These are phyloP conservation scores for Canavalia ensiformis DNA, from an alignment of 306 rosid species.

Conservation along the genomic window DNA sequence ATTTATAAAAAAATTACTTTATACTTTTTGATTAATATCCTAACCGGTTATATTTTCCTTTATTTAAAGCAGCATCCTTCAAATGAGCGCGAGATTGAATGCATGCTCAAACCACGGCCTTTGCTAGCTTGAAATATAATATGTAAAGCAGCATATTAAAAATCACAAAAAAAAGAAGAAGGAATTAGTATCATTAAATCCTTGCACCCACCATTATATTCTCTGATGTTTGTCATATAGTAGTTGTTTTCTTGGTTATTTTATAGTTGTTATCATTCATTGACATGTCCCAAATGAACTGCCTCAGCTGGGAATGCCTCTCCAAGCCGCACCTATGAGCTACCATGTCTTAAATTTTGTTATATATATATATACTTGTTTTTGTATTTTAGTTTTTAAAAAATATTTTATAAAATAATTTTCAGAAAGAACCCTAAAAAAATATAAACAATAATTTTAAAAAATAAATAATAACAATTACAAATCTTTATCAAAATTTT, in stretches of 20 bases:
- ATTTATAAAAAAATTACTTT: too few species aligned
- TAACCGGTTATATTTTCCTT: too few species aligned
- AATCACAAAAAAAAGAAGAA: too few species aligned
- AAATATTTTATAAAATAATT: too few species aligned
- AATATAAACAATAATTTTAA: too few species aligned
- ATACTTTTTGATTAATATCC: too few species aligned
- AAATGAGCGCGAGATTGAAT: background rate
- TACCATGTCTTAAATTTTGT: background rate
- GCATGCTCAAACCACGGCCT: constrained; percentile 53
- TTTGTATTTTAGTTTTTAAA: too few species aligned
- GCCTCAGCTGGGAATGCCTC: constrained; percentile 30
- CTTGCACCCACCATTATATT: constrained; percentile 5
- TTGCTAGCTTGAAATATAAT: background rate
- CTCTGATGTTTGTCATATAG: constrained; percentile 20
- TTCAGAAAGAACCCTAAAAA: too few species aligned
- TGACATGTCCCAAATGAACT: constrained; percentile 28
- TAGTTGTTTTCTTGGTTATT: constrained; percentile 26
- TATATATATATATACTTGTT: too few species aligned
- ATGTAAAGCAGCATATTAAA: background rate
- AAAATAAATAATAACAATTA: too few species aligned
- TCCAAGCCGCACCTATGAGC: constrained; percentile 38
- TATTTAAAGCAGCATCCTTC: constrained; percentile 1
- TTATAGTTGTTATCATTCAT: constrained; percentile 12
- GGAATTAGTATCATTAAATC: constrained; percentile 36
- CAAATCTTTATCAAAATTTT: too few species aligned